Base-by-base conservation (phyloP, 345 rosid genomes). In the Melaleuca quinquenervia region DNA sequence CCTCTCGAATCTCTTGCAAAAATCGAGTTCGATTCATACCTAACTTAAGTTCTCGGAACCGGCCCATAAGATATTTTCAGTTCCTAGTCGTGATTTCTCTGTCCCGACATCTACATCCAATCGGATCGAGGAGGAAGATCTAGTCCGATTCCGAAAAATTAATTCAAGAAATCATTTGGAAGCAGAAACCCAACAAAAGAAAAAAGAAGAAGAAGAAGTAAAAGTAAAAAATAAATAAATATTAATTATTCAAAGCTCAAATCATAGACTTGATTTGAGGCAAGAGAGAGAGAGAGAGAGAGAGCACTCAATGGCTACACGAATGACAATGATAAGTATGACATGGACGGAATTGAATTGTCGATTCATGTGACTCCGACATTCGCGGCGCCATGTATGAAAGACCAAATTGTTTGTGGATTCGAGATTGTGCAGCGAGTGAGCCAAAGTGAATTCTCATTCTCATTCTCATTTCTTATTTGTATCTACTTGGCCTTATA, bases 341-440 rank as follows among this genome's bases (percentile, higher is more conserved):
- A 70, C 80, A 8, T 70, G 26, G 21, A 8, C 36, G 26, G 21
- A 22, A 64, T 62, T 9, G 80, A 41, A 18, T 20, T 36, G 80
- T 70, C 80, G 20, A 70, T 70, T 70, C 80, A 36, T 36, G 36
- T 18, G 80, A 11, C 80, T 70, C 80, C 80, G 80, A 36, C 80
- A 70, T 70, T 70, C 80, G 36, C 80, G 80, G 80, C 80, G 80
- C 80, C 5, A 70, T n/a, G 36, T n/a, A 27, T 70, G 80, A 70
- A 70, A 20, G 80, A 70, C 80, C 80, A 70, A 70, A 18, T 32
- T 32, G 45, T 18, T 32, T 36, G 44, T 70, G 13, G 80, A 70
- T 36, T 36, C 18, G 48, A 70, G 45, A 36, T 18, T 41, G n/a
- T 41, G 18, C 20, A 18, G 26, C 8, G 24, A 0, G 14, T 18